phyloP scores from a whole-genome alignment of 1,284 basidiomycete species.

The Peniophora sp. region DNA sequence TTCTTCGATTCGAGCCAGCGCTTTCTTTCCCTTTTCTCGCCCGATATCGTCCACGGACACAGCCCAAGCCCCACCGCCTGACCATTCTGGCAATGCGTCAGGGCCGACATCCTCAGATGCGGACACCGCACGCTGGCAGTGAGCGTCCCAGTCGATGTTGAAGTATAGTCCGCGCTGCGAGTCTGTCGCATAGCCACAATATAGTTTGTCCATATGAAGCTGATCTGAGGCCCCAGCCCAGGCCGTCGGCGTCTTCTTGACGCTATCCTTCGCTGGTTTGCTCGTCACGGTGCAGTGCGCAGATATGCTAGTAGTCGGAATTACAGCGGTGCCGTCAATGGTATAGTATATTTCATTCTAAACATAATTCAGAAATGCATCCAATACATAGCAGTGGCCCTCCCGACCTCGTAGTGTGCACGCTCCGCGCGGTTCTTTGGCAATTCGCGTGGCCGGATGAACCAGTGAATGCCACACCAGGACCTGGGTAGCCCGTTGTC shows the following conservation, averaged over 20 bases:
- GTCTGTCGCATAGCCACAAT: conserved; percentile 53
- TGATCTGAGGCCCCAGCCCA: conserved; percentile 1
- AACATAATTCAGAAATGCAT: conserved; percentile 4
- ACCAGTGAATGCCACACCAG: conserved; percentile 63
- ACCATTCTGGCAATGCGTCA: conserved; percentile 2
- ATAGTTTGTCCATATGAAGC: conserved; percentile 27
- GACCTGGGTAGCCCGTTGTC: conserved; percentile 22
- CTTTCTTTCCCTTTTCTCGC: conserved; percentile 1
- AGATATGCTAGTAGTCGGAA: conserved; percentile 43
- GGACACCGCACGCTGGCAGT: conserved; percentile 31
- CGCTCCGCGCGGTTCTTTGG: conserved; percentile 48
- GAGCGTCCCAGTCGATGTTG: conserved; percentile 47
- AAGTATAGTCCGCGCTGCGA: conserved; percentile 55
- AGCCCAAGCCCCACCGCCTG: conserved; percentile 8
- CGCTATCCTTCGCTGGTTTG: conserved; percentile 9
- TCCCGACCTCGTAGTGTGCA: conserved; percentile 46
- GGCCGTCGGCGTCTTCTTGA: not conserved
- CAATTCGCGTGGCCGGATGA: conserved; percentile 54
- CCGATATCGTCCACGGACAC: conserved; percentile 8
- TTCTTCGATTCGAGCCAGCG: conserved; percentile 4
- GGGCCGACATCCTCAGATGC: conserved; percentile 16
- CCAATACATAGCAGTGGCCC: conserved; percentile 1
- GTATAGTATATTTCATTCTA: conserved; percentile 70
- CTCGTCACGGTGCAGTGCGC: conserved; percentile 42
- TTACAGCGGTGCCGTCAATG: conserved; percentile 35